Conservation (phyloP, 805 yeast species). For the Yamadazyma sp. region DNA sequence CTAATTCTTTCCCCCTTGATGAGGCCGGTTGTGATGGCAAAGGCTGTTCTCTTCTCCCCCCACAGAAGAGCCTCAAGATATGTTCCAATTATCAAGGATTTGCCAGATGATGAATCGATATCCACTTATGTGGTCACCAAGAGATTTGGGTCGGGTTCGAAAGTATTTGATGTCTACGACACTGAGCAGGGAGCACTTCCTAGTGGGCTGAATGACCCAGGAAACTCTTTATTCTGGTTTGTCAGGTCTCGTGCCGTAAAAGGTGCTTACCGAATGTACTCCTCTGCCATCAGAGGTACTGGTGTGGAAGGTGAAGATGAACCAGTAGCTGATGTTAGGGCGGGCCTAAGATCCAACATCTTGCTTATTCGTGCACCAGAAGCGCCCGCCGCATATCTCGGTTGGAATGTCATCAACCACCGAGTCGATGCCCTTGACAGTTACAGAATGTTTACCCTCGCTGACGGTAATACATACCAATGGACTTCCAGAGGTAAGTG, state of each 20-base stretch:
- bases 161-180: constrained; percentile 53
- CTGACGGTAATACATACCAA: constrained; percentile 61
- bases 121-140: constrained; percentile 49
- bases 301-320: constrained; percentile 52
- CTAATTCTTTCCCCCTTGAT: constrained; percentile 55
- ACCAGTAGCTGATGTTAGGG: constrained; percentile 58
- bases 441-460: constrained; percentile 58
- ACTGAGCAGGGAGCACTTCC: constrained; percentile 39
- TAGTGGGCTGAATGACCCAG: constrained; percentile 42
- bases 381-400: constrained; percentile 54
- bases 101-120: constrained; percentile 29
- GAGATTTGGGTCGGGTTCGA: constrained; percentile 63
- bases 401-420: constrained; percentile 63
- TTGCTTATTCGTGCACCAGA: constrained; percentile 51
- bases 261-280: constrained; percentile 62
- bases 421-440: constrained; percentile 60
- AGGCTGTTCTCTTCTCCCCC: constrained; percentile 52
- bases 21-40: constrained; percentile 59
- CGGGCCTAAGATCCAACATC: constrained; percentile 61
- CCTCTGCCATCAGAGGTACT: constrained; percentile 38
- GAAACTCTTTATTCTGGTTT: constrained; percentile 50
- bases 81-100: constrained; percentile 52
- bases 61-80: constrained; percentile 58
- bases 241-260: constrained; percentile 64
- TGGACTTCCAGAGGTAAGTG: constrained; percentile 63